Evolutionary conservation across 2,329 filamentous ascomycete species (phyloP).

Genomic region (Aspergillus pseudotamarii): DNA sequence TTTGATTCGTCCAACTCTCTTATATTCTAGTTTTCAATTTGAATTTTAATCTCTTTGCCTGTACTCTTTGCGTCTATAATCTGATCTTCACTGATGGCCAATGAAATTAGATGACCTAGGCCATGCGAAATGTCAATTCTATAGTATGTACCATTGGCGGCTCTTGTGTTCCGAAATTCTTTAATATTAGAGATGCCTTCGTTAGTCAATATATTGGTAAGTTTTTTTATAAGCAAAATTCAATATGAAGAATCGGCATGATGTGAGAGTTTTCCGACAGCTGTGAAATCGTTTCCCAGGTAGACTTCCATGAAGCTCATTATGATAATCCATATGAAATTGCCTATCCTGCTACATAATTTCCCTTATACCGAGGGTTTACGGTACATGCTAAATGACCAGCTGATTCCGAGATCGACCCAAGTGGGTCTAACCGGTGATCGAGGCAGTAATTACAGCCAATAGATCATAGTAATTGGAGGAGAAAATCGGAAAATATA

Average conservation of each 20-base stretch:
- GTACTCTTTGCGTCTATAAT: not conserved
- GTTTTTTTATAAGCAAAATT: too few relatives aligned
- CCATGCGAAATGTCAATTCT: not conserved
- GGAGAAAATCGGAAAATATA: not conserved
- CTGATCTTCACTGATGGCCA: not conserved
- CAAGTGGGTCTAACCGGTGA: not conserved
- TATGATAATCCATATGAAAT: not conserved
- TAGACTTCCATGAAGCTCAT: not conserved
- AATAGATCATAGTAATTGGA: not conserved
- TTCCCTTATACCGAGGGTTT: not conserved
- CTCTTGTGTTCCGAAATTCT: rapidly evolving
- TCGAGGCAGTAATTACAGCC: not conserved
- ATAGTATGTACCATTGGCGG: not conserved
- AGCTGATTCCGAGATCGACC: not conserved
- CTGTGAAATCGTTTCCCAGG: not conserved
- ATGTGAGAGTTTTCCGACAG: not conserved
- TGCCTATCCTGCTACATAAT: too few relatives aligned
- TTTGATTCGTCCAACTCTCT: not conserved
- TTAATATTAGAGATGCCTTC: not conserved
- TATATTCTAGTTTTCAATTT: not conserved
- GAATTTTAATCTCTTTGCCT: not conserved
- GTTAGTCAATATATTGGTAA: not conserved
- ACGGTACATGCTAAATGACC: not conserved
- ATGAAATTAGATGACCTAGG: not conserved
- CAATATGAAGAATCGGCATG: too few relatives aligned